These are phyloP conservation scores for Lichtheimia ornata DNA, from an alignment of 371 early-diverging fungal species.

Conservation along the genomic window DNA sequence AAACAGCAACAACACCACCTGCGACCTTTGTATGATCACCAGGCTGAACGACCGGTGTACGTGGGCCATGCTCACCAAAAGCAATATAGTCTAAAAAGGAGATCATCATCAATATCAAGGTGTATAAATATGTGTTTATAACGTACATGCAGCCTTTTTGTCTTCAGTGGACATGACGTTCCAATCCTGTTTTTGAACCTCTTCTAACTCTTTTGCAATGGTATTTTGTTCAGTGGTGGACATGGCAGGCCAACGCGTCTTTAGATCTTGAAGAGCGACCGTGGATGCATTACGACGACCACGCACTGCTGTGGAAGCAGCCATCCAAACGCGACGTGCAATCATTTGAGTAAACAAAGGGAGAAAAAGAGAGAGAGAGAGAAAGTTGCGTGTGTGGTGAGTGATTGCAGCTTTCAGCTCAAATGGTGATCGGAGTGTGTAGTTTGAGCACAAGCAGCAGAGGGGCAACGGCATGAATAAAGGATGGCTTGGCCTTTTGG, in stretches of 20 bases:
- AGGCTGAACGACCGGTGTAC: conserved; percentile 78
- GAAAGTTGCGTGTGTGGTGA: background rate
- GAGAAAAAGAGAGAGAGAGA: background rate
- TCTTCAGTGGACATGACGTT: conserved; percentile 85
- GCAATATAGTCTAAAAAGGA: conserved; percentile 76
- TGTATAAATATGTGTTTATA: too few species aligned
- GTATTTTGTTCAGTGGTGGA: conserved; percentile 84
- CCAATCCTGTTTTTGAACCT: conserved; percentile 94
- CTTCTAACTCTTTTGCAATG: conserved; percentile 79
- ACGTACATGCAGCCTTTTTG: conserved; percentile 91
- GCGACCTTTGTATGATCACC: conserved; percentile 75
- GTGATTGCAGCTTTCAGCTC: too few species aligned
- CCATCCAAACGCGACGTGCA: conserved; percentile 16
- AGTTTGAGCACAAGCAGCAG: too few species aligned
- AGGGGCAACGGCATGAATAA: too few species aligned
- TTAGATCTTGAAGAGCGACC: conserved; percentile 70
- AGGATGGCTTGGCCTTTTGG: too few species aligned
- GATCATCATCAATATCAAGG: background rate
- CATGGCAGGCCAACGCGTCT: conserved; percentile 84
- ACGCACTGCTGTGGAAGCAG: conserved; percentile 14
- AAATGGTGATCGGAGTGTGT: too few species aligned
- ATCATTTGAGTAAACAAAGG: conserved; percentile 1
- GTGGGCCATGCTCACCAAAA: conserved; percentile 93
- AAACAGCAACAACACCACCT: conserved; percentile 64
- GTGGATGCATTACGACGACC: conserved; percentile 53